Base-by-base conservation (phyloP, 164 flowering plant genomes). In the Hamamelis virginiana region DNA sequence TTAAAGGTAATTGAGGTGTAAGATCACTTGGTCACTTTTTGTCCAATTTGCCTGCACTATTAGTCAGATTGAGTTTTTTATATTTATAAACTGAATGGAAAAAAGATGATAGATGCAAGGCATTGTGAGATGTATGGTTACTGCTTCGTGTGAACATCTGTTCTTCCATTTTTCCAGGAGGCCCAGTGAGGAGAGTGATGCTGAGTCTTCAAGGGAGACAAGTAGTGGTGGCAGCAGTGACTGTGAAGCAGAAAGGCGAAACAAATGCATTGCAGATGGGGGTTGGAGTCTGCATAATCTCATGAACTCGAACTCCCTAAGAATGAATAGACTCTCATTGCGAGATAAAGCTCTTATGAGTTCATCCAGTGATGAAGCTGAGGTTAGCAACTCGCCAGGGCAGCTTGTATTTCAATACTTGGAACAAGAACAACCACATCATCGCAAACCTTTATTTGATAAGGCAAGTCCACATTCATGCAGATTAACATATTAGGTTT, bases 401-500 rank as follows among this genome's bases (percentile, higher is more conserved):
- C 27, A 14, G 26, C 83, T 79, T 28, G 50, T 74, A 22, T 89
- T 80, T 74, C 86, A 89, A 74, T 86, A 83, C 68, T 74, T 89
- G 66, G 97, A 89, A 69, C 75, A 68, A 16, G 87, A 82, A 59
- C 76, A 72, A 18, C 97, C 97, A 1, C 76, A 80, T 66, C 44
- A 65, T 47, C 87, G 97, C 9, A 75, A 73, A 71, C 97, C 94
- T 46, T 73, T 91, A 38, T 62, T 80, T 51, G 91, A 88, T 48
- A 89, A 91, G 91, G 97, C 72, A 74, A 75, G 81, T 74, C 69
- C 44, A 25, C 25, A 23, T 71, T 50, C 28, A 18, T 12, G 16
- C 16, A 51, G 18, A 14, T 16, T 65, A n/a, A 1, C 16, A n/a
- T 70, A 23, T 60, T 50, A 14, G 65, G 56, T n/a, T 67, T 56